phyloP scores from a whole-genome alignment of 495 filamentous ascomycete genomes.

The Extremus antarcticus region DNA sequence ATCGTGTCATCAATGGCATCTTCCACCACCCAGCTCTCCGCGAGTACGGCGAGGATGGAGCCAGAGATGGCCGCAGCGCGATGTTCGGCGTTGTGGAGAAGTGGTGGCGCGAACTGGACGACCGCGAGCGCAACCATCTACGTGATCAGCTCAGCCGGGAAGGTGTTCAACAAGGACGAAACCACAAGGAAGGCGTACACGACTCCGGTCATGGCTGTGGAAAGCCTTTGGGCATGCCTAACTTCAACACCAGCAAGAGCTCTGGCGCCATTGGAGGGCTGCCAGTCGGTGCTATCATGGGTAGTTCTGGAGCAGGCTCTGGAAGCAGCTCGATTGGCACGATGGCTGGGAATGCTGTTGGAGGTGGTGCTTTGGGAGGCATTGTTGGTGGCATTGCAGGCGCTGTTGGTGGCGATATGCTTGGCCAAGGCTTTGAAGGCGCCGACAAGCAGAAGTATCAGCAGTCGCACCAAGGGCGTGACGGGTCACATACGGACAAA shows the following conservation, averaged over 20 bases:
- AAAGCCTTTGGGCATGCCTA: conserved; percentile 52
- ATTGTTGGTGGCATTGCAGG: conserved; percentile 39
- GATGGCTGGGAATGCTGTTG: conserved; percentile 27
- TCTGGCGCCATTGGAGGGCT: conserved; percentile 28
- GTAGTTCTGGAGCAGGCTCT: conserved; percentile 16
- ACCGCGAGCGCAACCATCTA: conserved; percentile 49
- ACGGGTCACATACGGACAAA: conserved; percentile 36
- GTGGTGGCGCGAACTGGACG: conserved; percentile 64
- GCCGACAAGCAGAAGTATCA: conserved; percentile 36
- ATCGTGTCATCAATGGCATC: conserved; percentile 66
- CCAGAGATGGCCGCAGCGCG: conserved; percentile 54
- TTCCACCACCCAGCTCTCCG: conserved; percentile 80
- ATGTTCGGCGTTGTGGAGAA: conserved; percentile 70
- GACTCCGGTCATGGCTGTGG: conserved; percentile 81
- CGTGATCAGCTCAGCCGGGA: conserved; percentile 62
- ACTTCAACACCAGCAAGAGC: conserved; percentile 30
- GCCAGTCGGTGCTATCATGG: conserved; percentile 2
- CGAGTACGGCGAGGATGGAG: conserved; percentile 58
- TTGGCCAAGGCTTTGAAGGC: conserved; percentile 29
- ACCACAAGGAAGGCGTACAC: conserved; percentile 75
- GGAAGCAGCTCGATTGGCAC: conserved; percentile 23
- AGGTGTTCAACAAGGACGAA: conserved; percentile 61
- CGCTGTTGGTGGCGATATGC: conserved; percentile 23
- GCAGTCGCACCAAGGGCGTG: conserved; percentile 22
- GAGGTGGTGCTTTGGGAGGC: conserved; percentile 34